Base-by-base conservation (phyloP, 495 filamentous ascomycete species). In the Glonium stellatum region DNA sequence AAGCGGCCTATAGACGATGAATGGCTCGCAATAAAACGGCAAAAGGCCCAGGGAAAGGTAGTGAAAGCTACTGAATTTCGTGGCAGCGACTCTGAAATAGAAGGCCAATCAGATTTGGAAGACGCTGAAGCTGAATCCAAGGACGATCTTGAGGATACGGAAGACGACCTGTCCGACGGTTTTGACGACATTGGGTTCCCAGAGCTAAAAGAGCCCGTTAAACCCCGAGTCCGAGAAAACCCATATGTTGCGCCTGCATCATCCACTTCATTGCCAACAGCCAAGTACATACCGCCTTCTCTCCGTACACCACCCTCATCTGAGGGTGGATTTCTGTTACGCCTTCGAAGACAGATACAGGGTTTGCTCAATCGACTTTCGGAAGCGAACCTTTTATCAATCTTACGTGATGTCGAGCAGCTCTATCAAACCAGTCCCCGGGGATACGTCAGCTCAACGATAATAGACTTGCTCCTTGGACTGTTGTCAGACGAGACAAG, bases 351-450 rank as follows among this genome's bases (percentile, higher is more conserved):
- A 53, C 87, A 92, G 68, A 80, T 87, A 15, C 90, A 96, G 63
- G 93, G 93, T 70, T 78, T 93, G 10, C 78, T 97, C 60, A 98
- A 98, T 75, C 87, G 92, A 67, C 74, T 98, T 44, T 96, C 95
- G 0, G 92, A 97, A 69, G 84, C 90, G 3, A 97, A 90, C 65
- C 70, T 97, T 61, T 70, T 93, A 5, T 82, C 87, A 13, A 92
- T 97, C 52, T 74, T 96, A 6, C 75, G 78, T 3, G 89, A 95
- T 34, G 77, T 95, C 19, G 89, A 93, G 70, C 81, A 86, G 62
- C 76, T 97, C 0, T 98, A 97, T 70, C 80, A 83, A 27, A 80
- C 85, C 5, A 80, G 95, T 65, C 83, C 92, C 0, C 82, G 95
- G 9, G 87, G 91, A 51, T 80, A 90, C 69, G 89, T 97, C 44